Base-by-base conservation (phyloP, 345 rosid species). In the Triadica sebifera region DNA sequence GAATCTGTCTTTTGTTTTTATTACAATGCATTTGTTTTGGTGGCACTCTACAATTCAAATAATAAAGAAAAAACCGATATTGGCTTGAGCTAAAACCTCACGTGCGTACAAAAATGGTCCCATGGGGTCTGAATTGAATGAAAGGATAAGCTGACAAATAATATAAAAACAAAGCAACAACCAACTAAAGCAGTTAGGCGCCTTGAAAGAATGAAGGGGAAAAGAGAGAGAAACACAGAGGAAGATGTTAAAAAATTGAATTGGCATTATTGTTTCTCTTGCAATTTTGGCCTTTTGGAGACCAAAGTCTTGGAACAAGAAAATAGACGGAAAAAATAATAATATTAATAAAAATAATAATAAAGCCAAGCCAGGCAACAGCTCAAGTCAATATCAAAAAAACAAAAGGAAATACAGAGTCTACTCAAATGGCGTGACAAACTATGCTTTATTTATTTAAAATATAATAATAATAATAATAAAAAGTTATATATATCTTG, bases 1-100 rank as follows among this genome's bases (percentile, higher is more conserved):
- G 64, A 63, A 72, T 68, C 74, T 67, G 51, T 65, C 69, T 43
- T 71, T 60, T 70, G 52, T 74, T 65, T 50, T 58, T 10, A 29
- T 13, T 37, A 52, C 45, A 17, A 52, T 59, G 62, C 8, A 47
- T 47, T 49, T 62, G 62, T 47, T 74, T 58, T 20, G 39, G 65
- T 34, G 59, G 69, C 43, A 12, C 45, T 59, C 22, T 65, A 4
- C 17, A 38, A 13, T 10, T 60, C 75, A 47, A 47, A 64, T 37
- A 66, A 41, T 22, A 70, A n/a, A n/a, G 50, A 45, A 64, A 49
- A 69, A 7, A 24, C 8, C 9, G 15, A 22, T 39, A 66, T 2
- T 20, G 4, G 15, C 8, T 37, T 61, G 11, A 41, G 45, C 45
- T n/a, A 5, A 61, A 37, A 37, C 45, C 11, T 43, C 65, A 61